These are phyloP conservation scores for Crotalaria pallida DNA, from an alignment of 306 rosid genomes.

Conservation along the genomic window DNA sequence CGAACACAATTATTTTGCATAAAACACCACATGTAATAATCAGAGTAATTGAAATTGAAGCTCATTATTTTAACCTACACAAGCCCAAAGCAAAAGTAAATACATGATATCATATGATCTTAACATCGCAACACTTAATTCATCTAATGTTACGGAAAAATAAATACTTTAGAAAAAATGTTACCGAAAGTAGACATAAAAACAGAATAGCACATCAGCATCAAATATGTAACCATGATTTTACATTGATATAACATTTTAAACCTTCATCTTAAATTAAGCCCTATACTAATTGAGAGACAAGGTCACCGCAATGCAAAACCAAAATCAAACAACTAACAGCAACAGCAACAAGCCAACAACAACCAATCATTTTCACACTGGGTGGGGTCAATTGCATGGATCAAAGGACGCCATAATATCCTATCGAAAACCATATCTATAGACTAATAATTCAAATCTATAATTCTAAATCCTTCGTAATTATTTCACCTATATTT, in stretches of 20 bases:
- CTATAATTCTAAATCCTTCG: no score
- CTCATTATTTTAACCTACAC: not conserved
- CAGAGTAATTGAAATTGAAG: not conserved
- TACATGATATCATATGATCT: not conserved
- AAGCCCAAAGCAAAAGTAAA: not conserved
- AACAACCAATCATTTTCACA: no score
- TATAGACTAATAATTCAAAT: no score
- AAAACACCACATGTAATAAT: not conserved
- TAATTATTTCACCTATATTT: no score
- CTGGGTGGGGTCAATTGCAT: no score
- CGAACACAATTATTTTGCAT: not conserved
- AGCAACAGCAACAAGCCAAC: no score
- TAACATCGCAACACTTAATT: not conserved
- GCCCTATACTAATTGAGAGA: not conserved
- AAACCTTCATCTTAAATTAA: not conserved
- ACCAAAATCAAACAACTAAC: not conserved
- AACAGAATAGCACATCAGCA: not conserved
- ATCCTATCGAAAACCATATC: no score
- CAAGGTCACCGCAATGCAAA: not conserved
- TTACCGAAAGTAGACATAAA: not conserved
- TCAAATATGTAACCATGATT: not conserved
- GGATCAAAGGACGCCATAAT: no score
- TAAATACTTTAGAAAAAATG: no score
- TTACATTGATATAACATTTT: not conserved
- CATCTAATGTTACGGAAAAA: not conserved